phyloP scores from a whole-genome alignment of 768 basidiomycete species.

The Hypsizygus marmoreus region DNA sequence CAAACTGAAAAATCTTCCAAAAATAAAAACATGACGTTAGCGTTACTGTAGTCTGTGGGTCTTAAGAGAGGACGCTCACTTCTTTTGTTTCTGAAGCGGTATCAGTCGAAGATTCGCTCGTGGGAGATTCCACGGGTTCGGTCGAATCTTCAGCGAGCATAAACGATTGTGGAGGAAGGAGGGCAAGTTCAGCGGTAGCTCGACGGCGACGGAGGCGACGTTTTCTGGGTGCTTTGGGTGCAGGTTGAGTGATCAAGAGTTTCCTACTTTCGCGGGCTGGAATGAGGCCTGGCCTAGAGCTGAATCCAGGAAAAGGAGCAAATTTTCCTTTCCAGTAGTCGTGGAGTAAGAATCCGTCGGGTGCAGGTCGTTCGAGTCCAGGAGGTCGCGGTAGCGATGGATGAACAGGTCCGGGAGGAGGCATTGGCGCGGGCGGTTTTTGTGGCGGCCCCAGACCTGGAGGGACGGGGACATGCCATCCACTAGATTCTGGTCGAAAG shows the following conservation, averaged over 20 bases:
- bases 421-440: too few relatives aligned
- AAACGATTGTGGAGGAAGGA: conserved; percentile 21
- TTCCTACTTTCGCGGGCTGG: conserved; percentile 21
- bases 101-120: conserved; percentile 4
- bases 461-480: conserved; percentile 15
- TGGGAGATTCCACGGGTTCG: conserved; percentile 1
- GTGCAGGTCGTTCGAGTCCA: not conserved
- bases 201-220: conserved; percentile 4
- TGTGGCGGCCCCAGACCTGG: too few relatives aligned
- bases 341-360: conserved; percentile 23
- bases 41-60: not conserved
- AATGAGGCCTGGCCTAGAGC: conserved; percentile 35
- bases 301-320: conserved; percentile 43
- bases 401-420: not conserved
- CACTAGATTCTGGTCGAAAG: conserved; percentile 15
- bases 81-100: conserved; percentile 9
- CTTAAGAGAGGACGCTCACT: conserved; percentile 11
- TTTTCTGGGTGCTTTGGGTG: conserved; percentile 6
- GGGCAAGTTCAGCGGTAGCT: conserved; percentile 11
- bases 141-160: conserved; percentile 9
- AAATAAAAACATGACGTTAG: conserved; percentile 4
- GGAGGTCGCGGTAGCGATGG: not conserved
- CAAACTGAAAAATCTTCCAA: conserved; percentile 35
- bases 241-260: conserved; percentile 18
- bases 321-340: conserved; percentile 44